phyloP scores from a whole-genome alignment of 192 early-diverging fungal genomes.

The Entomortierella beljakovae region DNA sequence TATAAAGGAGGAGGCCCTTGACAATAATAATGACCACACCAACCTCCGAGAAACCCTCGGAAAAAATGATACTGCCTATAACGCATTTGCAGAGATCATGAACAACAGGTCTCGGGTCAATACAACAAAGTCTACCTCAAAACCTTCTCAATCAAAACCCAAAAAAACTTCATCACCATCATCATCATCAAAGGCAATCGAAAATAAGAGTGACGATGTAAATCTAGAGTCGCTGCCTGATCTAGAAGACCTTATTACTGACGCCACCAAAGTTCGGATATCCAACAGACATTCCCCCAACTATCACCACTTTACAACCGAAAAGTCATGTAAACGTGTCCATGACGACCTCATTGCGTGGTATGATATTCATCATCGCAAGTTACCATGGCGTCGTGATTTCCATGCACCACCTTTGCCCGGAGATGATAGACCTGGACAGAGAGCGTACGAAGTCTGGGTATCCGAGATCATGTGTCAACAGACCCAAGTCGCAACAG shows the following conservation, averaged over 20 bases:
- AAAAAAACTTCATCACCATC: constrained; percentile 2
- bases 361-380: constrained; percentile 71
- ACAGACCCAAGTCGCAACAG: constrained; percentile 81
- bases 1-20: constrained; percentile 28
- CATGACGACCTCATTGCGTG: constrained; percentile 64
- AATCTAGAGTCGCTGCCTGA: constrained; percentile 15
- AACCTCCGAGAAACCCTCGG: background rate
- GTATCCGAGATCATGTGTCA: constrained; percentile 90
- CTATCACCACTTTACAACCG: constrained; percentile 55
- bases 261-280: constrained; percentile 28
- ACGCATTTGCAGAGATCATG: constrained; percentile 40
- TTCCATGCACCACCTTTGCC: constrained; percentile 16
- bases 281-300: constrained; percentile 4
- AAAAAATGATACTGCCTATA: background rate
- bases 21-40: background rate
- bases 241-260: constrained; percentile 34
- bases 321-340: constrained; percentile 22
- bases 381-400: constrained; percentile 73
- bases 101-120: background rate
- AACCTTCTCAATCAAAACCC: background rate
- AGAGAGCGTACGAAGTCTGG: constrained; percentile 81
- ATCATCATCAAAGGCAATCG: background rate
- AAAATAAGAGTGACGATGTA: background rate
- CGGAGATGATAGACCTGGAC: constrained; percentile 36
- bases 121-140: background rate